These are phyloP conservation scores for Colletotrichum destructivum DNA, from an alignment of 2,329 filamentous ascomycete genomes.

Conservation along the genomic window DNA sequence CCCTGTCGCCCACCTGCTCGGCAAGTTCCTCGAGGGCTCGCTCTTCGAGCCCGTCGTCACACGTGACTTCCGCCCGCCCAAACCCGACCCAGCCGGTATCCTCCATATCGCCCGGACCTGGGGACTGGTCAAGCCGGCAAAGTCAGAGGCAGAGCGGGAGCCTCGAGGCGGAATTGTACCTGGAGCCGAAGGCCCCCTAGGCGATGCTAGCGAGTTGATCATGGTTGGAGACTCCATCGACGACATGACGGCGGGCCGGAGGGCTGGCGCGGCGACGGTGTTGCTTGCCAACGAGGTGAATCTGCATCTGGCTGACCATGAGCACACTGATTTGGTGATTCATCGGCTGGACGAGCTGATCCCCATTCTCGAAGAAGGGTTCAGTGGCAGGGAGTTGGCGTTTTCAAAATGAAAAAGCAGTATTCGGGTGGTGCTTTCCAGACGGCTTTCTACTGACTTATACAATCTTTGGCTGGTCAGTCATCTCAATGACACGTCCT, in stretches of 20 bases:
- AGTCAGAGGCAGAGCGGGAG: slow-evolving; percentile 5
- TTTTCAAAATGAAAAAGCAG: neutral
- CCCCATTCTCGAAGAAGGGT: slow-evolving; percentile 78
- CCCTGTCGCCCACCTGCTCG: slow-evolving; percentile 81
- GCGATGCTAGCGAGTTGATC: slow-evolving; percentile 66
- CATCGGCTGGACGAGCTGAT: slow-evolving; percentile 82
- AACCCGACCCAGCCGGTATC: slow-evolving; percentile 90
- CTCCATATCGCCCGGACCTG: slow-evolving; percentile 86
- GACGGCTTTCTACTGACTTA: neutral
- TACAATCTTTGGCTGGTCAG: neutral
- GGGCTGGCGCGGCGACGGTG: slow-evolving; percentile 91
- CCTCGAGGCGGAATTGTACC: slow-evolving; percentile 7
- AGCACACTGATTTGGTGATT: slow-evolving; percentile 84
- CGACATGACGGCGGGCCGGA: slow-evolving; percentile 90
- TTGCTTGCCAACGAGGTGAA: slow-evolving; percentile 90
- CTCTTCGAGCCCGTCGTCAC: slow-evolving; percentile 86
- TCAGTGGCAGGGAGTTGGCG: slow-evolving; percentile 62
- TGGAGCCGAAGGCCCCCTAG: slow-evolving; percentile 37
- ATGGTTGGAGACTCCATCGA: slow-evolving; percentile 89
- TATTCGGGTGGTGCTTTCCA: too few species aligned
- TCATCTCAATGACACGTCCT: neutral
- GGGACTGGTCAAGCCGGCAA: slow-evolving; percentile 64
- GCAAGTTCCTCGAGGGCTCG: slow-evolving; percentile 79
- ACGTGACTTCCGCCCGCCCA: slow-evolving; percentile 85
- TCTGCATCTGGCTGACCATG: slow-evolving; percentile 75